Evolutionary conservation across 2,329 filamentous ascomycete species (phyloP), one percentile per base, ranked within the genome.

Genomic region (Knoxdaviesia proteae): DNA sequence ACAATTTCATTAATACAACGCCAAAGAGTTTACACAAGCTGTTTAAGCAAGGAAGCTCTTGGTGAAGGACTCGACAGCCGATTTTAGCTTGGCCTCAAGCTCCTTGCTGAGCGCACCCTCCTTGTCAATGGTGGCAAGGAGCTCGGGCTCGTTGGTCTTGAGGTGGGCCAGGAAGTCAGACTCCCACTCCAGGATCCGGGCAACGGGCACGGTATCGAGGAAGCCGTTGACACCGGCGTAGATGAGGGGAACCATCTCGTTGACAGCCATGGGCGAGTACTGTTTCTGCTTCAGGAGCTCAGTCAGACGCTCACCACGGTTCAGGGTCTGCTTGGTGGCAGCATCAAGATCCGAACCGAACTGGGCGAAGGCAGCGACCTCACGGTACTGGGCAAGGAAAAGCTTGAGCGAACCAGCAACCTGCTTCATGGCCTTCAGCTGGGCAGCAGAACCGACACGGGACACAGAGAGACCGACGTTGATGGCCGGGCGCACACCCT

Each of bases 371-470:
- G 90, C 90, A 59, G 90, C 90, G 50, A 98, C 90, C 69, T 98
- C 90, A 90, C 90, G 90, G 79, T 98, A 98, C 74, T 98, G 90
- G 58, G 90, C 90, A 82, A 98, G 84, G 86, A 96, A 98, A 57
- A 98, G 86, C 80, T 98, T 98, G 61, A 98, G 75, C 55, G 88
- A 96, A 77, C 90, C 90, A 60, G 90, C 90, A 57, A 98, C 90
- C 76, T 98, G 90, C 80, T 98, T 98, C 90, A 98, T 98, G 70
- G 90, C 87, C 84, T 96, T 98, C 66, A 96, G 77, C 77, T 98
- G 90, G 62, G 90, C 90, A 64, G 90, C 84, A 60, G 90, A 98
- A 64, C 90, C 90, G 80, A 98, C 90, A 84, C 90, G 90, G 55
- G 90, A 98, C 57, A 98, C 90, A 58, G 90, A 98, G 56, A 98